phyloP scores from a whole-genome alignment of 148 eudicot genomes.

The Dysphania ambrosioides region DNA sequence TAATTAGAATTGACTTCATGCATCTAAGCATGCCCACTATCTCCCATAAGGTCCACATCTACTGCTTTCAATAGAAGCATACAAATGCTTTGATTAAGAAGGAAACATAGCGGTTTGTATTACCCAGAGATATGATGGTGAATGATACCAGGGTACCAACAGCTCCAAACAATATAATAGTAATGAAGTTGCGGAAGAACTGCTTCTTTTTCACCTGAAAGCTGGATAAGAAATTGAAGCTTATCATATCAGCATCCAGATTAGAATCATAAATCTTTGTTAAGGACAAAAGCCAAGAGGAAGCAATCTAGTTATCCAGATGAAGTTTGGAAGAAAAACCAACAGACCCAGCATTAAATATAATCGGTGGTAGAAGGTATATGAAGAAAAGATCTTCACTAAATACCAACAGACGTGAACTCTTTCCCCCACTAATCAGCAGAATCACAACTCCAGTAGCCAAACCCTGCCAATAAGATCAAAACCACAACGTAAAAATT shows the following conservation, averaged over 20 bases:
- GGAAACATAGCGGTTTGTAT: neutral
- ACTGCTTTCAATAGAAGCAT: neutral
- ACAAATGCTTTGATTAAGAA: neutral
- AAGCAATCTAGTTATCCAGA: constrained; percentile 6
- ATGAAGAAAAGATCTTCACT: constrained; percentile 76
- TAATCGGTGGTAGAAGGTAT: constrained; percentile 77
- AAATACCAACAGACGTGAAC: constrained; percentile 55
- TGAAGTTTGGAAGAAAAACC: neutral
- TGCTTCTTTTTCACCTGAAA: constrained; percentile 75
- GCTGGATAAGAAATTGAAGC: constrained; percentile 30
- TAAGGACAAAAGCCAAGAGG: neutral
- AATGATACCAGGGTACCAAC: constrained; percentile 62
- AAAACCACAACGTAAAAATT: constrained; percentile 5
- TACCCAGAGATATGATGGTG: constrained; percentile 48
- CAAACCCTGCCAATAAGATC: constrained; percentile 45
- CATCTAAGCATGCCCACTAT: neutral
- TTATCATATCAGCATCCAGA: constrained; percentile 14
- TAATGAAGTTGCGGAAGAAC: constrained; percentile 62
- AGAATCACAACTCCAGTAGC: constrained; percentile 54
- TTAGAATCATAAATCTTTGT: neutral
- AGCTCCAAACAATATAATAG: constrained; percentile 59
- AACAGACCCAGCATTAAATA: constrained; percentile 75
- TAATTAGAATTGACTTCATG: neutral
- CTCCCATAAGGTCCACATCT: neutral
- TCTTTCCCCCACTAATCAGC: constrained; percentile 55